Percentiles rank a stretch among this genome's conserved stretches.
Evolutionary conservation across 2,329 filamentous ascomycete species (phyloP).

Genomic region (Alternaria brassicae): DNA sequence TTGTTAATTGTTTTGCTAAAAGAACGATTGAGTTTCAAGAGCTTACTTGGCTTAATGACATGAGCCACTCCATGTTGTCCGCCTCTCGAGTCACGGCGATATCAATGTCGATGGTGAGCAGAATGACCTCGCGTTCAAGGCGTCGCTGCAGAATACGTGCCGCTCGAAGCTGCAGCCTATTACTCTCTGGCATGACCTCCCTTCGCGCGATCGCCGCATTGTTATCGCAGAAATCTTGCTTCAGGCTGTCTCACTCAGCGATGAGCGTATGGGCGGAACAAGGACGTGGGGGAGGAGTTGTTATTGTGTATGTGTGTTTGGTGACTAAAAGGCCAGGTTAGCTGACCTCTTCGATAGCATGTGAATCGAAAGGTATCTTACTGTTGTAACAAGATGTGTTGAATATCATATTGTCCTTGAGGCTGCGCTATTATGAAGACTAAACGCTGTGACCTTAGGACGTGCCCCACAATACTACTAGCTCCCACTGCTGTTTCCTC

Average conservation of each 20-base stretch:
- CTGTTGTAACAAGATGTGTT: not conserved
- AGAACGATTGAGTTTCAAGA: not conserved
- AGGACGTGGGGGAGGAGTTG: not conserved
- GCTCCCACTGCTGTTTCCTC: not conserved
- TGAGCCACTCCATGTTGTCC: not conserved
- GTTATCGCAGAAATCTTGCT: not conserved
- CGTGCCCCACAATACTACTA: not conserved
- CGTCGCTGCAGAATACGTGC: not conserved
- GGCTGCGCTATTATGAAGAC: not conserved
- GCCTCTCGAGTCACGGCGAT: not conserved
- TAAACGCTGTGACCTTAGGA: not conserved
- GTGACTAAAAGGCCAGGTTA: not conserved
- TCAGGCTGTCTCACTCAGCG: not conserved
- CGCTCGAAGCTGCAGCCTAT: not conserved
- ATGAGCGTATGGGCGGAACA: not conserved
- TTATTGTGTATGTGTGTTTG: not conserved
- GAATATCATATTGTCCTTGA: not conserved
- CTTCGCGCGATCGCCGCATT: not conserved
- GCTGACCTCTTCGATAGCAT: not conserved
- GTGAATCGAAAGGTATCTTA: not conserved
- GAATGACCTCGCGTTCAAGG: not conserved
- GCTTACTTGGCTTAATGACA: constrained; percentile 1
- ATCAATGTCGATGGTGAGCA: not conserved
- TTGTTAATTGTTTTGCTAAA: not conserved
- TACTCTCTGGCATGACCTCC: not conserved